Evolutionary conservation across 208 protist genomes (phyloP).

Genomic region (Spongospora subterranea): DNA sequence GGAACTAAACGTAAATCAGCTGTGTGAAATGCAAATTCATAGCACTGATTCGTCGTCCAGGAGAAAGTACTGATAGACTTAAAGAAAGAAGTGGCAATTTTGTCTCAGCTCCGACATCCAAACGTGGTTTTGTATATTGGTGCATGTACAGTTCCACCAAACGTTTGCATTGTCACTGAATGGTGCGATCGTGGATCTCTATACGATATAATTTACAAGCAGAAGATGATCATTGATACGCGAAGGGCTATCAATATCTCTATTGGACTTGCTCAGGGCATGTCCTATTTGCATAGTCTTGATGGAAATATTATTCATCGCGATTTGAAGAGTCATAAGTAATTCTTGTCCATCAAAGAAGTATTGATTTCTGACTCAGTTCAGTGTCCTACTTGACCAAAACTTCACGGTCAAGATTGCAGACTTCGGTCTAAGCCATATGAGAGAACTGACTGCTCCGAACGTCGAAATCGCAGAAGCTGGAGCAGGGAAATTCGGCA

Average conservation of each 20-base stretch:
- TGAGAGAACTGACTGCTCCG: constrained; percentile 5
- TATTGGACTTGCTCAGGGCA: constrained; percentile 55
- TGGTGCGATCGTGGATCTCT: constrained; percentile 60
- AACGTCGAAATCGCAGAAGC: neutral
- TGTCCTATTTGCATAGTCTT: constrained; percentile 59
- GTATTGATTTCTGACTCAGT: neutral
- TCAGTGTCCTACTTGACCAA: constrained; percentile 58
- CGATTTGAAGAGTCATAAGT: constrained; percentile 57
- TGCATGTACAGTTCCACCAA: constrained; percentile 62
- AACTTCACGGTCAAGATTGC: constrained; percentile 61
- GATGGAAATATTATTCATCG: constrained; percentile 53
- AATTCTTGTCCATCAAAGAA: neutral
- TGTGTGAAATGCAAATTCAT: neutral
- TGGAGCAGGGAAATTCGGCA: constrained; percentile 6
- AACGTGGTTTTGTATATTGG: constrained; percentile 74
- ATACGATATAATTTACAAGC: constrained; percentile 60
- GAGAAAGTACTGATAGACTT: constrained; percentile 58
- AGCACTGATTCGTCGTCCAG: neutral
- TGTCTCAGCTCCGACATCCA: constrained; percentile 69
- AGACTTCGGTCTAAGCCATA: constrained; percentile 61
- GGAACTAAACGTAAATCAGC: neutral
- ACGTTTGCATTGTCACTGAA: constrained; percentile 63
- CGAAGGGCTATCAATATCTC: constrained; percentile 4
- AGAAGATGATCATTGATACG: constrained; percentile 59
- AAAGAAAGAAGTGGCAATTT: constrained; percentile 69